Base-by-base conservation (phyloP, 2,329 filamentous ascomycete species). In the Neofusicoccum sp. region DNA sequence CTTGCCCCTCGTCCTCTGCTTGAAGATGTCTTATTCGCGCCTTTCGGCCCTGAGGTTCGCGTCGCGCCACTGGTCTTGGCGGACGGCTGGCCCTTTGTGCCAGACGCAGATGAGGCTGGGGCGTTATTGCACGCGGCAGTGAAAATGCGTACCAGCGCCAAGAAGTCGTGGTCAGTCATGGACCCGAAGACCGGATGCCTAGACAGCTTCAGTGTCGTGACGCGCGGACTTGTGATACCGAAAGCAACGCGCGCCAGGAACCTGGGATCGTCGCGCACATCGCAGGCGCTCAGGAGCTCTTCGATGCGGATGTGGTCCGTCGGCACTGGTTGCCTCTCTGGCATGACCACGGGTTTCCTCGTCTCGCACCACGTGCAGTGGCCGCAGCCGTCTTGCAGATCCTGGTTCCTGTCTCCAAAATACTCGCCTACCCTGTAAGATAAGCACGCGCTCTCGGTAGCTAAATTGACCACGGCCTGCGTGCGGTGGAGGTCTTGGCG, bases 171-270 rank as follows among this genome's bases (percentile, higher is more conserved):
- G 63, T 85, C 79, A 31, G 78, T 80, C 76, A 87, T 78, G 3
- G 81, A 84, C 49, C 80, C 81, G 68, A 86, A 87, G 0, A 83
- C 77, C 0, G 64, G 37, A 6, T 71, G 71, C 56, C 75, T 81
- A 11, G 79, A 75, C 36, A 88, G 66, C 68, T 81, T 84, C 59
- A 85, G 70, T 41, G 76, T 71, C 4, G 73, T 78, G 0, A 86
- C 78, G 1, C 85, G 74, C 0, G 86, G 87, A 66, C 84, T 88
- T 48, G 77, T 78, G 69, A 89, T 88, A 0, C 87, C 87, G 69
- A 88, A 89, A 0, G 85, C 86, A 3, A 89, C 74, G 22, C 83
- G 79, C 0, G 87, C 84, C 33, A 89, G 74, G 66, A 87, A 84
- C 11, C 86, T 73, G 2, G 86, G 78, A 69, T 89, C 86, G 50